phyloP scores from a whole-genome alignment of 2,329 filamentous ascomycete species.

The Aureobasidium lini region DNA sequence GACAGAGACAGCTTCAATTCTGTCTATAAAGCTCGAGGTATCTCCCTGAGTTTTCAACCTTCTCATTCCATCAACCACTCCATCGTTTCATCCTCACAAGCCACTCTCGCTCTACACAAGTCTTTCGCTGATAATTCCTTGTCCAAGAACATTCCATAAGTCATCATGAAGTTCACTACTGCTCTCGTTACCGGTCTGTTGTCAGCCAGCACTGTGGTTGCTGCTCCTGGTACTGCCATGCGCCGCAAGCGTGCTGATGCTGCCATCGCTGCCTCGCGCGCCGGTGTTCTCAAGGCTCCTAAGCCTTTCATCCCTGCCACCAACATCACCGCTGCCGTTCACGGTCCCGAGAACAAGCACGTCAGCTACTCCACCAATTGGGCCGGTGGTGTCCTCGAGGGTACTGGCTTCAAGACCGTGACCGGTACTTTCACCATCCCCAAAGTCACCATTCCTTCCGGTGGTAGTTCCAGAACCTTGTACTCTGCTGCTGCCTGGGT shows the following conservation, averaged over 20 bases:
- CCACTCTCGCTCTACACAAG: not conserved
- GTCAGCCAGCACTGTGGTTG: constrained; percentile 36
- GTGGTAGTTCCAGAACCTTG: constrained; percentile 27
- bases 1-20: not conserved
- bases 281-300: constrained; percentile 22
- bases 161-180: constrained; percentile 43
- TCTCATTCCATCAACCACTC: not conserved
- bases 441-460: constrained; percentile 36
- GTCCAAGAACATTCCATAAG: not conserved
- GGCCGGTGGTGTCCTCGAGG: constrained; percentile 51
- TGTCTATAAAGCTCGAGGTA: not conserved
- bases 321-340: constrained; percentile 21
- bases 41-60: not conserved
- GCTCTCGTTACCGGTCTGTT: constrained; percentile 30
- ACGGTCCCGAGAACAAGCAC: constrained; percentile 33
- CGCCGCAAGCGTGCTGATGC: constrained; percentile 28
- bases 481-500: constrained; percentile 52
- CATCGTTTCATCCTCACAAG: not conserved
- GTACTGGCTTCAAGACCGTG: constrained; percentile 46
- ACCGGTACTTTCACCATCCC: constrained; percentile 49
- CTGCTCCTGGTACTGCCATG: constrained; percentile 39
- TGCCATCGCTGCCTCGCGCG: constrained; percentile 19
- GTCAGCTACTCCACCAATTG: constrained; percentile 51
- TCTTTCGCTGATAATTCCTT: not conserved
- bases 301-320: constrained; percentile 25